Conservation (phyloP, 129 eudicot genomes). For the Pseudognaphalium luteoalbum region DNA sequence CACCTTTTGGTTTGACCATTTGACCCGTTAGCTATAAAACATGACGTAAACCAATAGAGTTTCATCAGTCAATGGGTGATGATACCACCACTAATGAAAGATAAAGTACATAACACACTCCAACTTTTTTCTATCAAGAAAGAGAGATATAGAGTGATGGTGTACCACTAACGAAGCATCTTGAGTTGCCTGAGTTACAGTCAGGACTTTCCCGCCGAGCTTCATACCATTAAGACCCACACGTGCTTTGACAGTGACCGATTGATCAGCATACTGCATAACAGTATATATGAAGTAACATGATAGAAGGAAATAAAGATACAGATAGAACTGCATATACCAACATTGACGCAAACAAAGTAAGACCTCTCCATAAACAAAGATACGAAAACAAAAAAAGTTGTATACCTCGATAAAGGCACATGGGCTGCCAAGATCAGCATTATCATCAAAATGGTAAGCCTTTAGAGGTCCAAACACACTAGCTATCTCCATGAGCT, state of each 20-base stretch:
- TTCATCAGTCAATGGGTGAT: neutral
- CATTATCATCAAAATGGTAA: constrained; percentile 55
- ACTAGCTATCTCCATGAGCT: constrained; percentile 84
- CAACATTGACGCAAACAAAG: constrained; percentile 4
- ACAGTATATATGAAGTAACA: constrained; percentile 13
- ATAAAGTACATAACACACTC: neutral
- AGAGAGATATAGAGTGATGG: constrained; percentile 12
- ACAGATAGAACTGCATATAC: neutral
- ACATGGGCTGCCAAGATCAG: constrained; percentile 49
- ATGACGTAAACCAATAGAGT: neutral
- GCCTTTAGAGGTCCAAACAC: constrained; percentile 91
- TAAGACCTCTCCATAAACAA: neutral
- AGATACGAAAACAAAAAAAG: neutral
- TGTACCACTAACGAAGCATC: constrained; percentile 54
- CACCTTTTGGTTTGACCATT: neutral
- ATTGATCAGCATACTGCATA: constrained; percentile 80
- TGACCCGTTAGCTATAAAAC: neutral
- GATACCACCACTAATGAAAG: neutral
- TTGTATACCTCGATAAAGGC: constrained; percentile 85
- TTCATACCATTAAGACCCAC: constrained; percentile 93
- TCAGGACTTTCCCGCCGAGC: constrained; percentile 75
- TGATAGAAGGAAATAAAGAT: neutral
- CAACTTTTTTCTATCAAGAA: neutral
- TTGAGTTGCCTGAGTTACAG: constrained; percentile 79
- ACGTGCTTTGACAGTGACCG: constrained; percentile 84